Evolutionary conservation across 345 rosid species (phyloP), one percentile per base, ranked within the genome.

Genomic region (Brassica carinata): DNA sequence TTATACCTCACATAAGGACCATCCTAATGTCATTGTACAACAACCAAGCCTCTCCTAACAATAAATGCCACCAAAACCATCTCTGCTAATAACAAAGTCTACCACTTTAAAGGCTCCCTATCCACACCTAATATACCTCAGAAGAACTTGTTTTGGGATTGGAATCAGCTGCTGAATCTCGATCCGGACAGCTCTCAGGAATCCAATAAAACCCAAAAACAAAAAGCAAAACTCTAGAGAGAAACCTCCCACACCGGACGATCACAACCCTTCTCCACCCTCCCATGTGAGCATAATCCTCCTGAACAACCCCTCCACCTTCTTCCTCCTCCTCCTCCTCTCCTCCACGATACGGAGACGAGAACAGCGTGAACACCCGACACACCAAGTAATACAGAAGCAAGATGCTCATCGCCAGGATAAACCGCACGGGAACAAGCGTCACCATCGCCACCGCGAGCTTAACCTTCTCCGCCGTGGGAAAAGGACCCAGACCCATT

Each of bases 141-240:
- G 81, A 77, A 74, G 73, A 64, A 17, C 19, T 55, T 18, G 66
- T 11, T 23, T 45, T 43, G 51, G 0, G 51, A 43, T 10, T 3
- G 4, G 51, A 43, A 43, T 10, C 51, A 43, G 4, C 51, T 40
- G 2, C 48, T 9, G 48, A 10, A 40, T 40, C 58, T 53, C 45
- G 78, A 70, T 62, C 84, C 27, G 85, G 77, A 64, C 59, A 80
- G 38, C 77, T 87, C 84, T 86, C 91, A 2, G 55, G 84, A 81
- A 96, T 92, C 95, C 98, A 92, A 86, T 90, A 93, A 83, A 96
- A 96, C 29, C 99, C 99, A n/a, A 93, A 75, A 13, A 96, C 85
- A 77, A 91, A 92, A 76, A 96, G 94, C 87, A 96, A 64, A n/a
- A 73, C 71, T 81, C 99, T 86, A 1, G 93, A 85, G 4, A 92